These are phyloP conservation scores for Pseudophaeomoniella oleicola DNA, from an alignment of 2,329 filamentous ascomycete species.

Conservation along the genomic window DNA sequence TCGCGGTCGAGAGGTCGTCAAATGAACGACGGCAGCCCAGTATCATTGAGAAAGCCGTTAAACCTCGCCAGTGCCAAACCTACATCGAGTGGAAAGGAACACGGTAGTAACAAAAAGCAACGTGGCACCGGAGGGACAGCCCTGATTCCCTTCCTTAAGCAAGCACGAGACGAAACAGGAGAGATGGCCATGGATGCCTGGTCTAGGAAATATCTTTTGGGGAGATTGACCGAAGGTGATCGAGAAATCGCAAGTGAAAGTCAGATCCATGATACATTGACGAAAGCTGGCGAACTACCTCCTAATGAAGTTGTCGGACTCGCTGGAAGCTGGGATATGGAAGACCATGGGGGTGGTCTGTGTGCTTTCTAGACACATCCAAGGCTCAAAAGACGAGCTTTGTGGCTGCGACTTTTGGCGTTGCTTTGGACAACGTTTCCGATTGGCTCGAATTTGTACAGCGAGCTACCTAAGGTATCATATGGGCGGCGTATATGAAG, in stretches of 20 bases:
- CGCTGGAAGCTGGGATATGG: constrained; percentile 77
- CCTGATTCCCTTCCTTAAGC: constrained; percentile 89
- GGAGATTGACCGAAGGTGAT: constrained; percentile 27
- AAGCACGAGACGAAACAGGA: constrained; percentile 88
- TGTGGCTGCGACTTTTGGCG: too few species aligned
- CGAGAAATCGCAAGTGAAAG: constrained; percentile 28
- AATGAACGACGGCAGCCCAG: constrained; percentile 34
- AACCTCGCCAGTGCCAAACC: constrained; percentile 6
- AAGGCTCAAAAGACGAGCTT: too few species aligned
- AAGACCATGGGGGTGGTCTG: constrained; percentile 57
- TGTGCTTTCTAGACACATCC: constrained; percentile 40
- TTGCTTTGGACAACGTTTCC: too few species aligned
- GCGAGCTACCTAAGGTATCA: too few species aligned
- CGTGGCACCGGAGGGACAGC: constrained; percentile 88
- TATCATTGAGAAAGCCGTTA: constrained; percentile 13
- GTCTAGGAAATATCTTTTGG: constrained; percentile 43
- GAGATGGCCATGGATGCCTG: constrained; percentile 68
- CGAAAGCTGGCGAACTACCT: constrained; percentile 37
- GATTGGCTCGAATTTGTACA: too few species aligned
- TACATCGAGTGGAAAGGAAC: constrained; percentile 18
- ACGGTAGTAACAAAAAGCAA: constrained; percentile 40
- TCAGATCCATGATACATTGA: constrained; percentile 26
- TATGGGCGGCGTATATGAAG: too few species aligned
- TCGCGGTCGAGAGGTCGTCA: constrained; percentile 44
- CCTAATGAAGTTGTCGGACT: constrained; percentile 52